Evolutionary conservation across 805 yeast genomes (phyloP), one percentile per base, ranked within the genome.

Genomic region (Monosporozyma servazzii): DNA sequence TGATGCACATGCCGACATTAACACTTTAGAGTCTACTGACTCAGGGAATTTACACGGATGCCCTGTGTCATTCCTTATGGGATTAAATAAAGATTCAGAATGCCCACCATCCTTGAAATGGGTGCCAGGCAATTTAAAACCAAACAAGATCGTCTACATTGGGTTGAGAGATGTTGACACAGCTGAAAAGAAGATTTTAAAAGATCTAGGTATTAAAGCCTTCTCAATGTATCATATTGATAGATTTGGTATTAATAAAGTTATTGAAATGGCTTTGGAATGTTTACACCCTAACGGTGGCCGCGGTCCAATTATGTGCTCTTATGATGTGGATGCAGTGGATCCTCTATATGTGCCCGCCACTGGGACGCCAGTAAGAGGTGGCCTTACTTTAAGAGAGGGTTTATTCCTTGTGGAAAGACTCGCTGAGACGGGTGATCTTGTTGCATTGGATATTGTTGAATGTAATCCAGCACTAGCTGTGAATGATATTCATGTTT

Each of bases 1-100:
- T 60, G 99, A 91, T 70, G 99, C 99, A 0, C 99, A 91, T 68
- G 96, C 98, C 18, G 99, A 91, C 68, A 84, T 93, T 66, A 93
- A 93, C 74, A 85, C 97, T 1, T 87, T 96, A 10, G 74, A 75
- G 36, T 80, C 88, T 8, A 82, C 97, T 1, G 84, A 78, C 29
- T 81, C 91, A 7, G 98, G 98, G 42, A 93, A 91, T 68, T 75
- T 91, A 60, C 99, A 91, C 68, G 99, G 99, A 5, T 90, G 97
- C 67, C 99, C 99, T 1, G 88, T 91, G 36, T 80, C 96, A 2
- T 93, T 93, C 65, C 73, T 91, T 51, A 74, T 89, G 79, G 97
- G 97, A 2, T 72, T 90, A 50, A 88, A 86, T 57, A 67, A 71
- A 50, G 81, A 78, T 39, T 65, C 76, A 18, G 45, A 48, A 8